Base-by-base conservation (phyloP, 352 stramenopile species). In the Globisporangium sylvaticum region DNA sequence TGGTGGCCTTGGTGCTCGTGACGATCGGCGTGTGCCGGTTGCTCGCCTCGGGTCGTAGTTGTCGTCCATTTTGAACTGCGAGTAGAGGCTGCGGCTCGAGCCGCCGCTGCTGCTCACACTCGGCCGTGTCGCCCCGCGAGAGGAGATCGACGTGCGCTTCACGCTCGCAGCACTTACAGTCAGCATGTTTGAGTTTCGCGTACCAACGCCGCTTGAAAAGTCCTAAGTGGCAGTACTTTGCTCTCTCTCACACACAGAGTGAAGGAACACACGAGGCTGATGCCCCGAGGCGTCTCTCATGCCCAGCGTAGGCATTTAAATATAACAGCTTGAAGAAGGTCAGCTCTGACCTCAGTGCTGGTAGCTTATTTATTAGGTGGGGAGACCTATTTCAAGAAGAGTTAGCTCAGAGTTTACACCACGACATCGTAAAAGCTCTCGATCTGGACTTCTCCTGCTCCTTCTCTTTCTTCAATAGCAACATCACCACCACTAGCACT, bases 31-130 rank as follows among this genome's bases (percentile, higher is more conserved):
- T 72, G 50, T 75, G 59, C 4, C 63, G 44, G 29, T 59, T 65
- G 64, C 34, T 74, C 68, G 57, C 72, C 37, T 71, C 69, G 3
- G 71, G 1, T 73, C 64, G 59, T 77, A 75, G 8, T 69, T 72
- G 39, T 83, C 81, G 58, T 89, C 78, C 81, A 89, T 84, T 27
- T 87, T 83, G 53, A 83, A 89, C 29, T 78, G 75, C 12, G 73
- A 69, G 46, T 73, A 61, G 8, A 71, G n/a, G 1, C 63, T 70
- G 22, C 64, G 65, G 18, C 63, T 71, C 18, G 65, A 65, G 5
- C 64, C 50, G 18, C 53, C 20, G 24, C 53, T 37, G 29, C 25
- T 63, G 24, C n/a, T 66, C 27, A 48, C n/a, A 44, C 54, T 44
- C 25, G 54, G 12, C 0, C 78, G 74, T 9, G 69, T 77, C 14